phyloP scores from a whole-genome alignment of 208 protist species.

The Trichomonas gallinae region DNA sequence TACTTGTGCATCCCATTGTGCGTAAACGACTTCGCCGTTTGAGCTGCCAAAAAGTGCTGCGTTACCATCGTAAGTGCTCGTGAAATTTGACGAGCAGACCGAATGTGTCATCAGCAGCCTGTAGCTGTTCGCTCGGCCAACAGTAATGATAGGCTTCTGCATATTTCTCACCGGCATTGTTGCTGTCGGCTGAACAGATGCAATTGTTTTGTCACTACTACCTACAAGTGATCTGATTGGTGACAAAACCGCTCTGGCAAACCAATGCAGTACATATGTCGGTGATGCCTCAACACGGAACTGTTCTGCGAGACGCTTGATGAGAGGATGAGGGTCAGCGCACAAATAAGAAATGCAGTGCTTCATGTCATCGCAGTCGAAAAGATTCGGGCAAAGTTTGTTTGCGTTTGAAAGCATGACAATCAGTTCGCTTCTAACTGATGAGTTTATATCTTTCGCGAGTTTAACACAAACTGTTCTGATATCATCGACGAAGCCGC shows the following conservation, averaged over 20 bases:
- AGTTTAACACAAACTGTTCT: not conserved
- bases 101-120: not conserved
- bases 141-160: not conserved
- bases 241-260: not conserved
- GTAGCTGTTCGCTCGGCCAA: too few species aligned
- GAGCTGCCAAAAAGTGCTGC: not conserved
- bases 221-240: not conserved
- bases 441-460: not conserved
- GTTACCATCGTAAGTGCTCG: not conserved
- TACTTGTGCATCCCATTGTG: not conserved
- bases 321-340: not conserved
- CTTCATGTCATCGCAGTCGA: not conserved
- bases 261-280: not conserved
- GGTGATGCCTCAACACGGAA: not conserved
- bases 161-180: not conserved
- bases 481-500: not conserved
- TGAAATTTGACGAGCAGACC: not conserved
- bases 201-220: too few species aligned
- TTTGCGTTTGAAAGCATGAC: not conserved
- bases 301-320: not conserved
- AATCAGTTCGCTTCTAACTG: not conserved
- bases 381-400: not conserved
- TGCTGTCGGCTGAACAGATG: not conserved
- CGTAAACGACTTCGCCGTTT: not conserved
- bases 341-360: not conserved